Evolutionary conservation across 2,329 filamentous ascomycete genomes (phyloP), one percentile per base, ranked within the genome.

Genomic region (Grosmannia penicillata): DNA sequence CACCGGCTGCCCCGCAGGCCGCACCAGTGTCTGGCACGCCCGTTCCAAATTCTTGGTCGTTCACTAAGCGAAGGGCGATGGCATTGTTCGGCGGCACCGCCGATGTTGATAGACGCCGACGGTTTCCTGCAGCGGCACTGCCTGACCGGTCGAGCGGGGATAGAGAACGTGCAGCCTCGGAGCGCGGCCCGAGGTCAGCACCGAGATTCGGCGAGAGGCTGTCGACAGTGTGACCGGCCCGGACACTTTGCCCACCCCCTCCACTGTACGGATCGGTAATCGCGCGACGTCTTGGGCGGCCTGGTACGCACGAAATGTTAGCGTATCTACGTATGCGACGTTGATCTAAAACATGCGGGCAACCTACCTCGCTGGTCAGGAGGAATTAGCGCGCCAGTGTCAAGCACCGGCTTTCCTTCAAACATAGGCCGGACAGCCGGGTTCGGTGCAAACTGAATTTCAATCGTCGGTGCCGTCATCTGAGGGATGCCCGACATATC

Each of bases 381-480:
- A 1, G 87, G 87, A 36, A 81, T 91, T 44, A 95, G 61, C 4
- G 86, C 85, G 55, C 93, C 83, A 45, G 78, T 70, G 47, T 84
- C 75, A 47, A 77, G 63, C n/a, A 67, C 66, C 23, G 69, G 60
- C 51, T 82, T 83, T 17, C 70, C 65, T 22, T 72, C 70, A 45
- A 79, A 80, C 48, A 78, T 78, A 48, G 67, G 75, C 38, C 66
- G 71, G 50, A 73, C 73, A 41, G 71, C 63, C 37, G 81, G 73
- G 8, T 78, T 78, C 19, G 87, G 87, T 14, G 86, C 87, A 56
- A 84, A 86, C 54, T 94, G 83, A 49, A 95, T 91, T 53, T 91
- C 93, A 58, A 95, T 95, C 37, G 87, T 83, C 0, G 87, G 87
- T n/a, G 87, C 83, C 4, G 80, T 81, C 78, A 93, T 91, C 48